A percentile compares a stretch with the other conserved stretches of the same genome.
These are phyloP conservation scores for Cardamine chenopodiifolia DNA, from an alignment of 345 rosid species.

Conservation along the genomic window DNA sequence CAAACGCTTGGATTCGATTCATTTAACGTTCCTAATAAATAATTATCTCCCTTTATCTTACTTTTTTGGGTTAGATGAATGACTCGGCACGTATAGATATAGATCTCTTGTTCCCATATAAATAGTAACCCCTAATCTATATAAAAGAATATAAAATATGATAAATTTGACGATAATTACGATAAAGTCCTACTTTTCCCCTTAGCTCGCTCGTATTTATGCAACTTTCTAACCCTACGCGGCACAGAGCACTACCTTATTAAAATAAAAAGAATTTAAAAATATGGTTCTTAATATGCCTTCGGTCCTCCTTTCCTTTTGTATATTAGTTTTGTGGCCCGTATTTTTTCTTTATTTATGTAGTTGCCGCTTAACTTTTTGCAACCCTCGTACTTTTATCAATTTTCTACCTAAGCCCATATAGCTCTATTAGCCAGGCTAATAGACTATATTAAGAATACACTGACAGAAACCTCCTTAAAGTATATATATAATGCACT, in stretches of 20 bases:
- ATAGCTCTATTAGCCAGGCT: neutral
- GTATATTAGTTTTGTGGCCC: slow-evolving; percentile 12
- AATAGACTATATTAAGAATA: neutral
- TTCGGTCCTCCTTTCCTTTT: slow-evolving; percentile 21
- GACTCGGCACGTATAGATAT: slow-evolving; percentile 31
- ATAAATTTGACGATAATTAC: slow-evolving; percentile 29
- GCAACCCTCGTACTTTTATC: neutral
- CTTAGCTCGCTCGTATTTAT: slow-evolving; percentile 29
- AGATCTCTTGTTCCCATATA: slow-evolving; percentile 40
- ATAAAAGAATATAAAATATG: slow-evolving; percentile 1
- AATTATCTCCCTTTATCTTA: neutral
- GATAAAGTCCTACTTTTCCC: slow-evolving; percentile 38
- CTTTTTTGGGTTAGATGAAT: slow-evolving; percentile 25
- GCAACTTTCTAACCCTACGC: slow-evolving; percentile 39
- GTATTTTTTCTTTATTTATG: slow-evolving; percentile 1
- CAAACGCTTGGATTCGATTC: slow-evolving; percentile 30
- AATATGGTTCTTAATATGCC: neutral
- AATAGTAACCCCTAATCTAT: slow-evolving; percentile 15
- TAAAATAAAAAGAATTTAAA: neutral
- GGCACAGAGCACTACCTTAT: slow-evolving; percentile 40
- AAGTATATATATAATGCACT: neutral
- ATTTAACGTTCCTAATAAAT: slow-evolving; percentile 11
- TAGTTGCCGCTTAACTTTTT: slow-evolving; percentile 23
- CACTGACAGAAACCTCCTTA: neutral
- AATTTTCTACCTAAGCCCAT: neutral